Conservation (phyloP, 768 basidiomycete species). For the Exidia glandulosa region DNA sequence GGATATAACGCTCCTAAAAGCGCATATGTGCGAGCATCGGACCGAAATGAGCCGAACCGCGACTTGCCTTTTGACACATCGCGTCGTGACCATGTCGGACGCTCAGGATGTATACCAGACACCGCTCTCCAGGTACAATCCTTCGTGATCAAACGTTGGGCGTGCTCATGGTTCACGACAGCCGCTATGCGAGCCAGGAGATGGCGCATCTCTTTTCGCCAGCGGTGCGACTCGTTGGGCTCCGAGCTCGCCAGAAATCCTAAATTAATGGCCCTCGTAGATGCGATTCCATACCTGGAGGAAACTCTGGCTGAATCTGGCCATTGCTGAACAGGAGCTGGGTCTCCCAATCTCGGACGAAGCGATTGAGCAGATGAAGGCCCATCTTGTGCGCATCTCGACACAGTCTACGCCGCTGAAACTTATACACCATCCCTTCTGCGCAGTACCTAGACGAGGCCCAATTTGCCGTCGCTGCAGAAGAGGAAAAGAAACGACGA, state of each 20-base stretch:
- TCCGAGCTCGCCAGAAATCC: neutral
- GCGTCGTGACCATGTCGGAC: neutral
- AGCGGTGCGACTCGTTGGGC: constrained; percentile 49
- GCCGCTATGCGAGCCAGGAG: constrained; percentile 98
- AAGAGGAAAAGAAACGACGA: constrained; percentile 92
- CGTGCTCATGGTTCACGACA: constrained; percentile 22
- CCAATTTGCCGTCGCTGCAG: constrained; percentile 85
- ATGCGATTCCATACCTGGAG: constrained; percentile 95
- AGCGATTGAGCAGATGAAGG: constrained; percentile 89
- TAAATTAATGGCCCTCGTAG: constrained; percentile 27
- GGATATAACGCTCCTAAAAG: no score
- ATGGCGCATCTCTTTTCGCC: constrained; percentile 97
- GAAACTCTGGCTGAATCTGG: constrained; percentile 89
- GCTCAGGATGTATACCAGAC: constrained; percentile 56
- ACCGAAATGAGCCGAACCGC: no score
- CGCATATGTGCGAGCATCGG: no score
- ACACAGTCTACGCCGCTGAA: neutral
- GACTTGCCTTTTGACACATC: no score
- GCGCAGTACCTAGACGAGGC: constrained; percentile 69
- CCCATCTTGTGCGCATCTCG: constrained; percentile 55
- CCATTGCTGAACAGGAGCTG: constrained; percentile 91
- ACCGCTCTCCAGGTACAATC: constrained; percentile 61
- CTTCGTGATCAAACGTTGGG: no score
- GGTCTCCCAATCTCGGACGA: constrained; percentile 82
- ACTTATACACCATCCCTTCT: neutral